Evolutionary conservation across 306 rosid species (phyloP), one percentile per base, ranked within the genome.

Genomic region (Cicer judaicum): DNA sequence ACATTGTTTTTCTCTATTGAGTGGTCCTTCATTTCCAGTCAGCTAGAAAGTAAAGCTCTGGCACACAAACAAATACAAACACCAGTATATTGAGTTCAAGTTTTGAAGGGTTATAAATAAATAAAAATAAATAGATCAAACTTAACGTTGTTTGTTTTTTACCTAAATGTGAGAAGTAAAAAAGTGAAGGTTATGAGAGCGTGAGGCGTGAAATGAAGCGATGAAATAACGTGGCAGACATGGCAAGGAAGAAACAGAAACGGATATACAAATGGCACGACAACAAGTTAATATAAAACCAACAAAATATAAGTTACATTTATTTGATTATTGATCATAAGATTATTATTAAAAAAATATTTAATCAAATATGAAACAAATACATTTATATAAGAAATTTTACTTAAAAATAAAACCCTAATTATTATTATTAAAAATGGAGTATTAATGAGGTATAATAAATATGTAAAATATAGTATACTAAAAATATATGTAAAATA

Each of bases 191-290:
- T 3, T 24, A 4, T 2, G 8, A 8, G 10, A 44, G 80, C 84
- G 67, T 42, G 57, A 29, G 49, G 6, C 24, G 24, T n/a, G 44
- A 72, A 79, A 69, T 77, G 83, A 69, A 77, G 40, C 67, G 34
- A 62, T 46, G 12, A 66, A 56, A 63, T 67, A 65, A 82, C 89
- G 88, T 82, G 86, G 78, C 89, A 85, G 44, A 57, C 84, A 72
- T 79, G 82, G 78, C 62, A 60, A 48, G 67, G 55, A 68, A 72
- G 38, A 73, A 13, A 56, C 82, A 82, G 82, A 81, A 70, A 47
- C 0, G 9, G 44, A 65, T 13, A 76, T 76, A 55, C 86, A 79
- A 85, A 82, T 85, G 84, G 78, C 86, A 85, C 0, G 0, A 34
- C 1, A 49, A 75, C 75, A 18, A 29, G 3, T 78, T 40, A 57